phyloP scores from a whole-genome alignment of 2,329 filamentous ascomycete genomes.

The Claviceps sp. region DNA sequence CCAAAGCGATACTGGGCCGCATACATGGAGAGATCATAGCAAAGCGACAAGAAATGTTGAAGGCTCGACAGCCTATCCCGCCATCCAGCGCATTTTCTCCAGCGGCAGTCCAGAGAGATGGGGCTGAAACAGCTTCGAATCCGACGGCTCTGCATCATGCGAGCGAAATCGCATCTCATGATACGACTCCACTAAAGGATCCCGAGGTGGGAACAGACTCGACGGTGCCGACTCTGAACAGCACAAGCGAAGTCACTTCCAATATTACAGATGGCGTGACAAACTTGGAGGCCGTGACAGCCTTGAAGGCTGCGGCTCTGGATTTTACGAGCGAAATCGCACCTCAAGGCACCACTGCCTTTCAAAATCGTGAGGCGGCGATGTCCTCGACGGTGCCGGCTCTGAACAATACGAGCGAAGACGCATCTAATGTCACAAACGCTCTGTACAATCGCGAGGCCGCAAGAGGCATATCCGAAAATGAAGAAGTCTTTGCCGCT shows the following conservation, averaged over 20 bases:
- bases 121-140: background rate
- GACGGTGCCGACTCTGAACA: background rate
- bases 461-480: slow-evolving; percentile 78
- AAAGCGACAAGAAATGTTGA: slow-evolving; percentile 4
- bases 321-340: slow-evolving; percentile 54
- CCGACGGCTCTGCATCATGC: slow-evolving; percentile 10
- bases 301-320: background rate
- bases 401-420: slow-evolving; percentile 42
- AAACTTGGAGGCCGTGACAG: slow-evolving; percentile 82
- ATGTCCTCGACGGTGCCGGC: slow-evolving; percentile 14
- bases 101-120: background rate
- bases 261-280: slow-evolving; percentile 79
- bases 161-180: slow-evolving; percentile 72
- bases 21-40: slow-evolving; percentile 58
- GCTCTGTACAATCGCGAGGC: slow-evolving; percentile 87
- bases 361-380: slow-evolving; percentile 87
- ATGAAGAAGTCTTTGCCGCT: slow-evolving; percentile 88
- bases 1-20: slow-evolving; percentile 67
- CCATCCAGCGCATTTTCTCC: background rate
- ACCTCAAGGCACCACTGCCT: slow-evolving; percentile 71
- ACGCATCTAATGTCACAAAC: slow-evolving; percentile 77
- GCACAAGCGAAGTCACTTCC: slow-evolving; percentile 62
- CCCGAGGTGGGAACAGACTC: slow-evolving; percentile 75
- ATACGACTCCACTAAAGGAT: slow-evolving; percentile 80
- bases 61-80: slow-evolving; percentile 4